Base-by-base conservation (phyloP, 2,329 filamentous ascomycete species). In the Colletotrichum godetiae region DNA sequence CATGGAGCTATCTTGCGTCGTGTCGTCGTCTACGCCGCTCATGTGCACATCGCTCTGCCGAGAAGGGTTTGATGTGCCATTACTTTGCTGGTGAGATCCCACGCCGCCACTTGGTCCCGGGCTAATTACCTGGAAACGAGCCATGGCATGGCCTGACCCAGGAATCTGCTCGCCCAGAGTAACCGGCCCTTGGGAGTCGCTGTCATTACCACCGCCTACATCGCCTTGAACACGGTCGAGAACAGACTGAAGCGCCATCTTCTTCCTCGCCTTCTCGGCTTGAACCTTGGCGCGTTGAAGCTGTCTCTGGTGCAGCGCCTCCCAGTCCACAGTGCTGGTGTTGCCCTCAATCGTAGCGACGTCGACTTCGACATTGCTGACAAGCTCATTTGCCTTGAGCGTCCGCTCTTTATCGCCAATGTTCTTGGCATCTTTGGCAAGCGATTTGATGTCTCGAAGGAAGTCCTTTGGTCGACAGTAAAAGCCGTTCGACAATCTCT, bases 401-500 rank as follows among this genome's bases (percentile, higher is more conserved):
- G 92, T 91, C 53, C 95, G 89, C 75, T 97, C 93, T 77, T 92
- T 91, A 78, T 98, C 96, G n/a, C 93, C 94, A 71, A 92, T 89
- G 12, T 91, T 92, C 80, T 92, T 94, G 12, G 95, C 92, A 83
- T 99, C 97, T 80, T 94, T 96, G 27, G 93, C 92, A 5, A 99
- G 86, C 46, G 92, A 90, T 80, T 93, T 94, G 78, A 98, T 94
- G 80, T 99, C 97, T 53, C 92, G 92, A 63, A 97, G 84, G 80
- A 98, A 99, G 80, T 98, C 96, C 78, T 92, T 92, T 0, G 95
- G 94, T 12, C 95, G 91, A 77, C 95, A 94, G 83, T 99, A 99
- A 83, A 95, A 99, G 5, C 97, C 97, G 81, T 99, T 98, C 5
- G 95, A 97, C 42, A 99, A 87, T n/a, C 97, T 92, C 81, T 98